Percentiles rank a stretch among this genome's conserved stretches.
Conservation (phyloP, 257 asterid species). For the Marsdenia floribunda region DNA sequence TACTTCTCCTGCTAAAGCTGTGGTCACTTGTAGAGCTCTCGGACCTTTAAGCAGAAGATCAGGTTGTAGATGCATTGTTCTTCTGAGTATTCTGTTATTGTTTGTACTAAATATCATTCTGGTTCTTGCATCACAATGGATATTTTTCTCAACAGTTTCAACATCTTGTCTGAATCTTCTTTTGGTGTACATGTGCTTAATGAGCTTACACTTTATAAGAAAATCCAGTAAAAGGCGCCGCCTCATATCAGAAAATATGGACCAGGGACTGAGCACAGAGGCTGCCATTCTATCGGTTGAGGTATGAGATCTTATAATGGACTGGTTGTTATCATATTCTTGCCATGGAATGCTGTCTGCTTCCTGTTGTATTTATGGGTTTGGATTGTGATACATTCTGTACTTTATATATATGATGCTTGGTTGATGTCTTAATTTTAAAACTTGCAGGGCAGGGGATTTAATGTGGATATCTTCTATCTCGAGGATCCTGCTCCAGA, state of each 20-base stretch:
- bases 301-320: conserved; percentile 32
- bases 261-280: conserved; percentile 46
- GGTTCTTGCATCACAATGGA: not conserved
- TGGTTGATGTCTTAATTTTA: conserved; percentile 10
- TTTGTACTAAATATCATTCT: not conserved
- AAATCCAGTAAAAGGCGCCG: conserved; percentile 50
- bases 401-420: conserved; percentile 5
- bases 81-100: not conserved
- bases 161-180: conserved; percentile 5
- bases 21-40: not conserved
- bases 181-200: not conserved
- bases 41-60: not conserved
- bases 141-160: not conserved
- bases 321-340: not conserved
- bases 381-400: not conserved
- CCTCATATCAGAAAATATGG: conserved; percentile 42
- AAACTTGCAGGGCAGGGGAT: conserved; percentile 81
- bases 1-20: not conserved
- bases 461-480: conserved; percentile 63
- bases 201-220: conserved; percentile 11
- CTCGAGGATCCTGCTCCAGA: conserved; percentile 83
- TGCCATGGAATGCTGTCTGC: not conserved
- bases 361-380: conserved; percentile 7
- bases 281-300: conserved; percentile 94
- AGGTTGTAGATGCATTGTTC: not conserved